phyloP scores from a whole-genome alignment of 768 basidiomycete species.

The Podaxis sp. region DNA sequence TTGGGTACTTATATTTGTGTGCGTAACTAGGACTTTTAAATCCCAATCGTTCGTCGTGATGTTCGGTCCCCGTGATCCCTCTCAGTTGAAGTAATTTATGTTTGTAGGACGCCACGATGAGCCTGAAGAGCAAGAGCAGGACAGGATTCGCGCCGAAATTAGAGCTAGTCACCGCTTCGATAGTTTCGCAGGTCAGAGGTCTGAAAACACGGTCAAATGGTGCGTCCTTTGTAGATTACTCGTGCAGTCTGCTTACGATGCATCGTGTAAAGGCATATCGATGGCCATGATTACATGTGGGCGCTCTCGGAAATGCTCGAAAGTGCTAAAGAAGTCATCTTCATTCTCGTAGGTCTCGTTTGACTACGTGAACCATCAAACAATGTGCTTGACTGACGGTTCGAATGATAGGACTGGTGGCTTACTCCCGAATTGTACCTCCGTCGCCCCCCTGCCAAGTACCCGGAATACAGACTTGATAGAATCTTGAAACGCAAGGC shows the following conservation, averaged over 20 bases:
- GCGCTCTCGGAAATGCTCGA: slow-evolving; percentile 91
- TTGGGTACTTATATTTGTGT: not conserved
- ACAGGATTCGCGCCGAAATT: slow-evolving; percentile 74
- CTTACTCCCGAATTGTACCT: slow-evolving; percentile 93
- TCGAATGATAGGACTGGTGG: slow-evolving; percentile 75
- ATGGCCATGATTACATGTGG: slow-evolving; percentile 97
- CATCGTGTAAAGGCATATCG: slow-evolving; percentile 61
- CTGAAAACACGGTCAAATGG: slow-evolving; percentile 82
- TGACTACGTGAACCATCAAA: not conserved
- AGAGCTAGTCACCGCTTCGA: slow-evolving; percentile 78
- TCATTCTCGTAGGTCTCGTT: slow-evolving; percentile 63
- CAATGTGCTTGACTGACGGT: not conserved
- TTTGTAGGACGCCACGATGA: slow-evolving; percentile 68
- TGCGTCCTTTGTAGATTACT: slow-evolving; percentile 25
- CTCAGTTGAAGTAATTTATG: slow-evolving; percentile 1
- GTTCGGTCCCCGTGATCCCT: not conserved
- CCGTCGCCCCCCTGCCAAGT: slow-evolving; percentile 83
- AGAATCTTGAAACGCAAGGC: slow-evolving; percentile 84
- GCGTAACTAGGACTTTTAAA: slow-evolving; percentile 36
- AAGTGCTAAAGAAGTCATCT: slow-evolving; percentile 78
- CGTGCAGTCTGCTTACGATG: not conserved
- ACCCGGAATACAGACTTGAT: slow-evolving; percentile 90
- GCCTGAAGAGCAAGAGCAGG: slow-evolving; percentile 68
- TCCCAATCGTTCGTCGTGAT: slow-evolving; percentile 43
- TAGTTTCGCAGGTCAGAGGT: slow-evolving; percentile 77